Evolutionary conservation across 1,139 yeast species (phyloP).

Genomic region (Arxiozyma telluris): DNA sequence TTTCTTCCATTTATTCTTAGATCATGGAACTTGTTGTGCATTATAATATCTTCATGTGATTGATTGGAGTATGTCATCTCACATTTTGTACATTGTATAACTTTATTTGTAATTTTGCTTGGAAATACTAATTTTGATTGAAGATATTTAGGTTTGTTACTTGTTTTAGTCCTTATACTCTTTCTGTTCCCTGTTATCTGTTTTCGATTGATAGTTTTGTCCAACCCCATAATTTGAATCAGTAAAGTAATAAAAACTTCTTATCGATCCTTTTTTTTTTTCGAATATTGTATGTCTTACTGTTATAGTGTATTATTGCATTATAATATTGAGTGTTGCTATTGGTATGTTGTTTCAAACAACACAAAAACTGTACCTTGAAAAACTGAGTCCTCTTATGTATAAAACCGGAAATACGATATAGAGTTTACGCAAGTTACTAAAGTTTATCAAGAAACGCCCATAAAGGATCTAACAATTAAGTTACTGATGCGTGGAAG

Average conservation of each 20-base stretch:
- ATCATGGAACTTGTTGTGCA: slow-evolving; percentile 23
- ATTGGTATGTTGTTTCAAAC: not conserved
- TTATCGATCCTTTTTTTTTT: not conserved
- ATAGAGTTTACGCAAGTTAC: not conserved
- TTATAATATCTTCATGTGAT: slow-evolving; percentile 14
- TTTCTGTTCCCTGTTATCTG: not conserved
- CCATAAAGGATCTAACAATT: not conserved
- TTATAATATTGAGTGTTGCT: not conserved
- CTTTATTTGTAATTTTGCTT: not conserved
- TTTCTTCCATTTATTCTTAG: slow-evolving; percentile 24
- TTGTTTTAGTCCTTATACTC: not conserved
- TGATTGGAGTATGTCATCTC: slow-evolving; percentile 23
- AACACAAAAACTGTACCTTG: not conserved
- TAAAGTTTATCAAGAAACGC: no score
- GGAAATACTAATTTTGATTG: slow-evolving; percentile 21
- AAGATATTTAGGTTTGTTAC: slow-evolving; percentile 6
- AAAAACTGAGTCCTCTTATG: not conserved
- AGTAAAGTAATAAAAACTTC: not conserved
- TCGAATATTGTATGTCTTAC: not conserved
- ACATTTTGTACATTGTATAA: slow-evolving; percentile 22
- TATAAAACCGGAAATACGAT: no score
- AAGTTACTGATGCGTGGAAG: no score
- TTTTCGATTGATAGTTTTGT: not conserved
- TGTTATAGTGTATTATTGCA: not conserved
- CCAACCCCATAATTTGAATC: not conserved